Evolutionary conservation across 2,329 filamentous ascomycete genomes (phyloP).

Genomic region (Keithomyces neogunnii): DNA sequence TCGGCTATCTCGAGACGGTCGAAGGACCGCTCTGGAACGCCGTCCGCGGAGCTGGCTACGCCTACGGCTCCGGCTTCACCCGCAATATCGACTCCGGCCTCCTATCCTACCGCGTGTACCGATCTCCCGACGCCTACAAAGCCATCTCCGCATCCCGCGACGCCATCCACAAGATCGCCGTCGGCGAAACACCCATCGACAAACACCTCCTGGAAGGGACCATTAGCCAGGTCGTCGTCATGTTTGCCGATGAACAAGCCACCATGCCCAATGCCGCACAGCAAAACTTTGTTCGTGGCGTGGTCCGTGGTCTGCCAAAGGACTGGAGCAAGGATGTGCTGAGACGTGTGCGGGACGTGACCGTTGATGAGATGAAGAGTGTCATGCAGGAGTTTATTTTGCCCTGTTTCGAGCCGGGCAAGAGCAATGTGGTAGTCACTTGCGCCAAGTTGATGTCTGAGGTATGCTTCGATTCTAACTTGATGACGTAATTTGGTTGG

Average conservation of each 20-base stretch:
- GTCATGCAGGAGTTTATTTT: constrained; percentile 69
- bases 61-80: constrained; percentile 77
- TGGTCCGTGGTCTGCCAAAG: constrained; percentile 65
- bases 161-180: constrained; percentile 66
- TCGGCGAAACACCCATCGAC: constrained; percentile 66
- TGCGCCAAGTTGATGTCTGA: constrained; percentile 80
- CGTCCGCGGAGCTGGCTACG: constrained; percentile 85
- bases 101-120: constrained; percentile 78
- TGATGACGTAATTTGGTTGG: too few species aligned
- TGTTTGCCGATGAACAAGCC: constrained; percentile 78
- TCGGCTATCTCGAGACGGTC: constrained; percentile 84
- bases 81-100: constrained; percentile 72
- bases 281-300: constrained; percentile 74
- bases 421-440: constrained; percentile 78
- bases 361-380: constrained; percentile 64
- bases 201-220: constrained; percentile 79
- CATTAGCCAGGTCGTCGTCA: constrained; percentile 79
- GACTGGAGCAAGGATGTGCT: constrained; percentile 75
- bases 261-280: constrained; percentile 77
- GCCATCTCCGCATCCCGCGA: constrained; percentile 71
- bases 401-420: constrained; percentile 70
- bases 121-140: constrained; percentile 81
- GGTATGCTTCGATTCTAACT: constrained; percentile 39
- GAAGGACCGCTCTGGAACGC: constrained; percentile 94
- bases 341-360: constrained; percentile 67